Percentiles rank a stretch among this genome's conserved stretches.
Conservation (phyloP, 768 basidiomycete genomes). For the Pleurotus djamor region DNA sequence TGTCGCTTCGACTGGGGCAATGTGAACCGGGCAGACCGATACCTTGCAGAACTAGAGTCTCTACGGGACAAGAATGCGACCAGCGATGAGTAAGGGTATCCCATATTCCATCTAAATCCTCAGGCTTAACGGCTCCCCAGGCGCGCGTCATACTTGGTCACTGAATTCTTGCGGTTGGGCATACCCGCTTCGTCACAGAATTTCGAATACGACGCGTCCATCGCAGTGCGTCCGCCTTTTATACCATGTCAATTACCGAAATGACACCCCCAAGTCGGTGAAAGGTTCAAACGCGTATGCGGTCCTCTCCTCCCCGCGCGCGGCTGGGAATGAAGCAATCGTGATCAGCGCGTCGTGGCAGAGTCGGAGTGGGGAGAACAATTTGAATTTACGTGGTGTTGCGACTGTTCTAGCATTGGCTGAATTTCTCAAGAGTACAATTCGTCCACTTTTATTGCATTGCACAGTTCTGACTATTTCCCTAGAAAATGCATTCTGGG, state of each 20-base stretch:
- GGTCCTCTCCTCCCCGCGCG: slow-evolving; percentile 76
- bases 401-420: slow-evolving; percentile 87
- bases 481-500: slow-evolving; percentile 87
- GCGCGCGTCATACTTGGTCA: slow-evolving; percentile 56
- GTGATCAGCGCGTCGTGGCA: slow-evolving; percentile 91
- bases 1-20: slow-evolving; percentile 92
- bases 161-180: slow-evolving; percentile 75
- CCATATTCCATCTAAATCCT: background rate
- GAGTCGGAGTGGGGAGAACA: slow-evolving; percentile 55
- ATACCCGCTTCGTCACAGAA: slow-evolving; percentile 65
- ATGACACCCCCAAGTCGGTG: slow-evolving; percentile 34
- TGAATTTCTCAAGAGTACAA: slow-evolving; percentile 75
- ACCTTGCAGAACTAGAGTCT: slow-evolving; percentile 66
- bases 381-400: slow-evolving; percentile 82
- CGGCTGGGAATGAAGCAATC: slow-evolving; percentile 93
- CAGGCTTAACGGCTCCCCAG: slow-evolving; percentile 33
- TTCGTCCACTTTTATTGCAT: background rate
- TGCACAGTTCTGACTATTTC: background rate
- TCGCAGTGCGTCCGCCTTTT: slow-evolving; percentile 41
- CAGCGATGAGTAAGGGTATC: slow-evolving; percentile 61
- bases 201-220: slow-evolving; percentile 56
- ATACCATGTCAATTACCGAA: background rate
- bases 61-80: slow-evolving; percentile 63
- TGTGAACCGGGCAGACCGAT: slow-evolving; percentile 83
- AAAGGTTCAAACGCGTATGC: slow-evolving; percentile 84